Conservation (phyloP, 2,329 filamentous ascomycete species). For the Epichloe elymi region DNA sequence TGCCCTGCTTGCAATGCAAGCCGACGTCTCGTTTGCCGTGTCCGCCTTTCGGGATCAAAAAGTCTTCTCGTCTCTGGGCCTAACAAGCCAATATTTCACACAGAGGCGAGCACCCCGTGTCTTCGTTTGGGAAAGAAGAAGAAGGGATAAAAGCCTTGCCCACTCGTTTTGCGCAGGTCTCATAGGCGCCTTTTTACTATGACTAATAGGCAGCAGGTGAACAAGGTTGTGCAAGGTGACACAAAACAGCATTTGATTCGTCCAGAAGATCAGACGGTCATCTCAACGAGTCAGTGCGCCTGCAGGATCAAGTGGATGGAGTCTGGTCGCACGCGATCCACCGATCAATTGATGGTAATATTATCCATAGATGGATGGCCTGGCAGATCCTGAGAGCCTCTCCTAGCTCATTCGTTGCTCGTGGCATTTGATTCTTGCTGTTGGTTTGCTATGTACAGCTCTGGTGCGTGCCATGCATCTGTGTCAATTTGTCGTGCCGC, state of each 20-base stretch:
- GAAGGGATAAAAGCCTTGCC: too few species aligned
- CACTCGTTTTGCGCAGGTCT: too few species aligned
- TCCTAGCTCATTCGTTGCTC: too few species aligned
- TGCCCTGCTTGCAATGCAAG: slow-evolving; percentile 3
- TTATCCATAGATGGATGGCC: not conserved
- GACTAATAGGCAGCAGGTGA: too few species aligned
- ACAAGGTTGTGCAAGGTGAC: too few species aligned
- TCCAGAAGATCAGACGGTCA: not conserved
- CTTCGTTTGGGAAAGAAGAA: too few species aligned
- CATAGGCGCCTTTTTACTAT: too few species aligned
- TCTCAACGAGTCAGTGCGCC: slow-evolving; percentile 2
- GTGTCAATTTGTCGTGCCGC: too few species aligned
- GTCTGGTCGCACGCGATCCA: not conserved
- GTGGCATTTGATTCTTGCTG: too few species aligned
- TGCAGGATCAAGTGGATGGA: not conserved
- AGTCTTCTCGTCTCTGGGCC: not conserved
- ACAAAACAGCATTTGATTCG: not conserved
- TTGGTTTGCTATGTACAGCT: too few species aligned
- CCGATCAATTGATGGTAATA: not conserved
- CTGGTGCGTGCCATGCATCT: too few species aligned
- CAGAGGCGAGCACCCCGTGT: too few species aligned
- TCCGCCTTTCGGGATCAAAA: not conserved
- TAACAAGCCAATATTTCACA: not conserved
- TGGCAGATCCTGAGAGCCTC: not conserved
- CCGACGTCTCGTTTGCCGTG: slow-evolving; percentile 1